Evolutionary conservation across 352 stramenopile genomes (phyloP).

Genomic region (Globisporangium cylindrosporum): DNA sequence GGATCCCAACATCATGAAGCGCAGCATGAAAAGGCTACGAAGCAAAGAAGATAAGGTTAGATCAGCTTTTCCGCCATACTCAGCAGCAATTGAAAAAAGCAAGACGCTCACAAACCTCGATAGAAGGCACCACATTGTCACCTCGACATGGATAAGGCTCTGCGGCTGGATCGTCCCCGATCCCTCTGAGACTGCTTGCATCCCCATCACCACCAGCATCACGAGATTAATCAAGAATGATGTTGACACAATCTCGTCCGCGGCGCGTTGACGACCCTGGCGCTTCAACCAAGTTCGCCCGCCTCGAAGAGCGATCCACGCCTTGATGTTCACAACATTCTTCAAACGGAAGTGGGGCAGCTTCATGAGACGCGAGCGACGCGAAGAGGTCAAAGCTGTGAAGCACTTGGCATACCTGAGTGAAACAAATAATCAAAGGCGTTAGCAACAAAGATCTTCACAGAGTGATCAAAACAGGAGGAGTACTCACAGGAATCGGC

Average conservation of each 20-base stretch:
- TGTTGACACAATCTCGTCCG: conserved; percentile 87
- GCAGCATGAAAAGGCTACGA: conserved; percentile 83
- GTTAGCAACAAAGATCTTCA: neutral
- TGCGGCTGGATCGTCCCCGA: conserved; percentile 45
- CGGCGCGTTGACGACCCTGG: conserved; percentile 77
- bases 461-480: neutral
- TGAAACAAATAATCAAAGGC: neutral
- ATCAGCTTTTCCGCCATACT: conserved; percentile 1
- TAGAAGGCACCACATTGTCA: conserved; percentile 85
- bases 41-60: conserved; percentile 10
- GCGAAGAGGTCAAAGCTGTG: conserved; percentile 83
- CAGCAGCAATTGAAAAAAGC: conserved; percentile 7
- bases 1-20: conserved; percentile 90
- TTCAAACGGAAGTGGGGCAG: conserved; percentile 89
- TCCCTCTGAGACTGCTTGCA: conserved; percentile 75
- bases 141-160: conserved; percentile 79
- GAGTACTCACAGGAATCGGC: conserved; percentile 62
- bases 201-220: conserved; percentile 81
- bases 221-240: conserved; percentile 87
- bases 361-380: conserved; percentile 77
- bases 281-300: conserved; percentile 88
- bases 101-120: conserved; percentile 43
- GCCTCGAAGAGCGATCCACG: conserved; percentile 85
- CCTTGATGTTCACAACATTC: conserved; percentile 90
- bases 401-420: conserved; percentile 87